A percentile compares a stretch with the other conserved stretches of the same genome.
Evolutionary conservation across 1,139 yeast species (phyloP).

Genomic region (Hemisphaericaspora lyxosophila): DNA sequence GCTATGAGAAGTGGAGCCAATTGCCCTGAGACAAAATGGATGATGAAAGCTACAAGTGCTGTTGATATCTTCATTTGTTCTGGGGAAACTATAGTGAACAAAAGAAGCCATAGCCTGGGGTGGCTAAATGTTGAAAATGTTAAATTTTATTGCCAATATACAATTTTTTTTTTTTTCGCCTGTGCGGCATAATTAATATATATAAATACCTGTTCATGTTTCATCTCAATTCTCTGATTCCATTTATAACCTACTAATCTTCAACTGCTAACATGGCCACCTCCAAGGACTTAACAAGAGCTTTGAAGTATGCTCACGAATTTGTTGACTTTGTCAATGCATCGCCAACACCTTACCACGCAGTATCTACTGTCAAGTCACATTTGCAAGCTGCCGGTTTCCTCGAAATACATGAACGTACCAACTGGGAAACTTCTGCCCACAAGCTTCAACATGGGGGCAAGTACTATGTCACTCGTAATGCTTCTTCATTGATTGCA

Average conservation of each 20-base stretch:
- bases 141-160: too few relatives aligned
- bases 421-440: conserved; percentile 51
- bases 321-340: conserved; percentile 77
- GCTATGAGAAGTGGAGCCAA: conserved; percentile 41
- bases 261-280: conserved; percentile 3
- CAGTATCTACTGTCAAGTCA: conserved; percentile 64
- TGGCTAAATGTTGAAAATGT: neutral
- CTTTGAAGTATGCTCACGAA: conserved; percentile 45
- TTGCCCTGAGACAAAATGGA: conserved; percentile 3
- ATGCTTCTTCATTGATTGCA: conserved; percentile 84
- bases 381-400: conserved; percentile 64
- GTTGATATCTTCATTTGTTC: neutral
- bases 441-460: conserved; percentile 48
- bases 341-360: conserved; percentile 96
- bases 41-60: conserved; percentile 4
- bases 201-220: too few relatives aligned
- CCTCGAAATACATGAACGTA: conserved; percentile 68
- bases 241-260: too few relatives aligned
- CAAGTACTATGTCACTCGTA: conserved; percentile 80
- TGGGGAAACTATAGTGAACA: neutral
- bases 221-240: too few relatives aligned
- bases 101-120: neutral
- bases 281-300: conserved; percentile 8
- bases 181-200: too few relatives aligned
- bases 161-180: too few relatives aligned